Evolutionary conservation across 176 grass and related monocot genomes (phyloP).

Genomic region (Paspalum notatum): DNA sequence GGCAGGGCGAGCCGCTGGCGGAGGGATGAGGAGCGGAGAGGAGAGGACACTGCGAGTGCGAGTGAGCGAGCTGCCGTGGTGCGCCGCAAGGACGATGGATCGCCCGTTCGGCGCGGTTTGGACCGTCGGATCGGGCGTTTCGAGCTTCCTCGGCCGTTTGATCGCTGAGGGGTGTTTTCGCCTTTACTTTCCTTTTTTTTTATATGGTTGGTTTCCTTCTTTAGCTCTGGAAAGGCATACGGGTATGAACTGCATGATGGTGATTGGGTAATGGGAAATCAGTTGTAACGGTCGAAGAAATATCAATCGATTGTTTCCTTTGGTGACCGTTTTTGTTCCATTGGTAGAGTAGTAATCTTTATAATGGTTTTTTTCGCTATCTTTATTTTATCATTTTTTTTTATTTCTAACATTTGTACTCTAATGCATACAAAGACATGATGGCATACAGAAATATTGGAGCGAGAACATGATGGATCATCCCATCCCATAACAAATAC

Average conservation of each 20-base stretch:
- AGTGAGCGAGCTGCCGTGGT: constrained; percentile 7
- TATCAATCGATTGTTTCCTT: neutral
- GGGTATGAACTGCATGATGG: constrained; percentile 36
- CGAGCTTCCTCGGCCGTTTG: neutral
- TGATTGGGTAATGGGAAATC: constrained; percentile 40
- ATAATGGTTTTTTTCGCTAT: no score
- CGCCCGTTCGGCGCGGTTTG: no score
- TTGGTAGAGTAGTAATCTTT: neutral
- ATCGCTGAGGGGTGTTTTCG: neutral
- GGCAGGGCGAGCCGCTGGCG: constrained; percentile 29
- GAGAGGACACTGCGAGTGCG: constrained; percentile 19
- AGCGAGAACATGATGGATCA: no score
- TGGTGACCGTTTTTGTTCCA: neutral
- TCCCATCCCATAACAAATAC: neutral
- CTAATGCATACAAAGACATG: neutral
- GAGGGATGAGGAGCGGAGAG: neutral
- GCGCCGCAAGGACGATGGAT: constrained; percentile 32
- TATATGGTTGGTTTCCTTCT: neutral
- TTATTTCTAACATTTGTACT: no score
- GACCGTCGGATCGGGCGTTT: neutral
- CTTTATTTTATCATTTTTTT: neutral
- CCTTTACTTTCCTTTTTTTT: neutral
- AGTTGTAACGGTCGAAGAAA: constrained; percentile 37
- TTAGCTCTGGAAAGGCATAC: neutral
- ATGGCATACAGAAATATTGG: no score